Base-by-base conservation (phyloP, 495 filamentous ascomycete genomes). In the Rhypophila decipiens region DNA sequence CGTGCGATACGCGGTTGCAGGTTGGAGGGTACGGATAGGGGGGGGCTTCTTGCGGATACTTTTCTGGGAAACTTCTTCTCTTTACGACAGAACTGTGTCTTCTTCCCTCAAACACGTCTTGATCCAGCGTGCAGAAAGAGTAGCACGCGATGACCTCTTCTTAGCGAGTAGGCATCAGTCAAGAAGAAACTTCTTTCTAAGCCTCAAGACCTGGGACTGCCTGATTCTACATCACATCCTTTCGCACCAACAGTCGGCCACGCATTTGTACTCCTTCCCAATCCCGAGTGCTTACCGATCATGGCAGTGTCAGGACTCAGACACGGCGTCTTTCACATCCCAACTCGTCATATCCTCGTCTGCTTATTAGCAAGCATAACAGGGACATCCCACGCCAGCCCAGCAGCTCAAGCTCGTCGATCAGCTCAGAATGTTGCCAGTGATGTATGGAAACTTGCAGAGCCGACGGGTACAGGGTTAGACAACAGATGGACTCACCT, bases 401-500 rank as follows among this genome's bases (percentile, higher is more conserved):
- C 18, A 11, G 19, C 20, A 21, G 23, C 38, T 17, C 15, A 22
- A 23, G 5, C 22, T 42, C 20, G 2, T 2, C 39, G 17, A 2
- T 31, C 15, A 18, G 35, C 27, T 24, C 40, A n/a, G 22, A 42
- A n/a, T n/a, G n/a, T n/a, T n/a, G n/a, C n/a, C n/a, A n/a, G n/a
- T n/a, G n/a, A n/a, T n/a, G n/a, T n/a, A 21, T 44, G 24, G 42
- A 44, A 1, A 18, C 42, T 29, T 2, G 24, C 24, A 11, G 24
- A n/a, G 5, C 24, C 42, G 15, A 44, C 42, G 9, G 24, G 24
- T 3, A 44, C 42, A 3, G 18, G 27, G 15, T 29, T 17, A 39
- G 2, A 3, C 18, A 19, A 44, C 24, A 18, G 17, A 31, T 40
- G 35, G 45, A 13, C 45, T 39, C 45, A 47, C 20, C 45, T 47